Percentiles rank a stretch among this genome's conserved stretches.
Evolutionary conservation across 108 stramenopile species (phyloP).

Genomic region (Skeletonema grethae): DNA sequence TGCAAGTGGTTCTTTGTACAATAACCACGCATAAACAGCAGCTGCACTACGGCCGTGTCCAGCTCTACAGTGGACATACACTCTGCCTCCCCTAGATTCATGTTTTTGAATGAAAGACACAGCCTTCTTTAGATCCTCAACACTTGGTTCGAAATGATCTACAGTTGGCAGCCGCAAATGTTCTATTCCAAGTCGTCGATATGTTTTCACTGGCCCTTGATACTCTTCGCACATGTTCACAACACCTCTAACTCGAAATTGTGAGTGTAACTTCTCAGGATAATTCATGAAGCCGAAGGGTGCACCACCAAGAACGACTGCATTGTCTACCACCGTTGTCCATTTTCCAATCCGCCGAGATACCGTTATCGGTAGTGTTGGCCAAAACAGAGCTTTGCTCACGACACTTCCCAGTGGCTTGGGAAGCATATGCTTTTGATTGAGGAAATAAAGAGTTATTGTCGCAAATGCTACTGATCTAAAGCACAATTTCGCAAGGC

Average conservation of each 20-base stretch:
- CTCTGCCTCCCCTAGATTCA: conserved; percentile 52
- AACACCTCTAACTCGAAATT: conserved; percentile 71
- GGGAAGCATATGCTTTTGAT: conserved; percentile 78
- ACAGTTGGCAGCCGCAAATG: conserved; percentile 76
- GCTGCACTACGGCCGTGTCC: conserved; percentile 87
- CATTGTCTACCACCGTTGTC: conserved; percentile 73
- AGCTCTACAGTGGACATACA: conserved; percentile 88
- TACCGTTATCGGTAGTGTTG: conserved; percentile 81
- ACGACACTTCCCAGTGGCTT: conserved; percentile 63
- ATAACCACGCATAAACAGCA: conserved; percentile 78
- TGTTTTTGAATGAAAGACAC: conserved; percentile 74
- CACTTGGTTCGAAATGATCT: conserved; percentile 86
- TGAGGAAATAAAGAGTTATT: conserved; percentile 74
- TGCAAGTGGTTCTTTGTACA: conserved; percentile 53
- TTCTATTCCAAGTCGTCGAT: conserved; percentile 70
- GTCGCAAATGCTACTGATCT: conserved; percentile 46
- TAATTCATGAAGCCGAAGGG: conserved; percentile 69
- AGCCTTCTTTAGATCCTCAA: conserved; percentile 71
- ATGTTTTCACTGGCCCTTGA: conserved; percentile 61
- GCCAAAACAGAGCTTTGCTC: conserved; percentile 75
- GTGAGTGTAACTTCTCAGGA: conserved; percentile 60
- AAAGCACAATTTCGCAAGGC: conserved; percentile 21
- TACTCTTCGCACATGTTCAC: conserved; percentile 90
- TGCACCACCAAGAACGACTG: conserved; percentile 82
- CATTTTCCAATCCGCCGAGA: conserved; percentile 72